Evolutionary conservation across 805 yeast species (phyloP).

Genomic region (Kuraishia ogatae): DNA sequence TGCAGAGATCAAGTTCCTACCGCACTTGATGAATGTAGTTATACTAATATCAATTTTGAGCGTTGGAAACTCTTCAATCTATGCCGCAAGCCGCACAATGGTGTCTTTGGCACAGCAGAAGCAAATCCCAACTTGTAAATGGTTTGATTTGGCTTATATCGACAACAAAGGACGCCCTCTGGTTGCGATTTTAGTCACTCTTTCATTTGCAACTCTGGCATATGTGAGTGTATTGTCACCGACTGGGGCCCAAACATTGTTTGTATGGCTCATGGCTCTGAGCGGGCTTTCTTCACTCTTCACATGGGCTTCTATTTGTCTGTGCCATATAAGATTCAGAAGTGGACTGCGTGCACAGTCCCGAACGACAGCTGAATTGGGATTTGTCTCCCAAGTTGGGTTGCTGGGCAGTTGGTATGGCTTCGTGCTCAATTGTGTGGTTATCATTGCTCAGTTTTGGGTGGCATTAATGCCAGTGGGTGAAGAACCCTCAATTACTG

Average conservation of each 20-base stretch:
- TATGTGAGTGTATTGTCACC: conserved; percentile 15
- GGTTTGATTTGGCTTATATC: conserved; percentile 29
- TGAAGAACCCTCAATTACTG: conserved; percentile 20
- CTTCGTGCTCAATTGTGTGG: conserved; percentile 22
- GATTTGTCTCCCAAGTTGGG: conserved; percentile 34
- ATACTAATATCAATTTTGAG: conserved; percentile 31
- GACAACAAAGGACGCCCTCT: conserved; percentile 44
- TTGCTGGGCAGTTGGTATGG: conserved; percentile 32
- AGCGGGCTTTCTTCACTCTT: conserved; percentile 40
- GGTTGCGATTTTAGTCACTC: conserved; percentile 31
- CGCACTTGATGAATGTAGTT: conserved; percentile 31
- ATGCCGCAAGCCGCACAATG: conserved; percentile 45
- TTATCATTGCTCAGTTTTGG: conserved; percentile 39
- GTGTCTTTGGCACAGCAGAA: conserved; percentile 37
- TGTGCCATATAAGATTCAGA: conserved; percentile 37
- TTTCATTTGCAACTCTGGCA: conserved; percentile 31
- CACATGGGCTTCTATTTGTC: conserved; percentile 40
- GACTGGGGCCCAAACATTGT: conserved; percentile 21
- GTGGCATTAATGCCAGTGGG: conserved; percentile 34
- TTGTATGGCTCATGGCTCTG: conserved; percentile 39
- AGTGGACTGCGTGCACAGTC: conserved; percentile 33
- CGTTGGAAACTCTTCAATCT: conserved; percentile 48
- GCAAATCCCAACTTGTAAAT: conserved; percentile 28
- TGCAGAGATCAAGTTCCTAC: conserved; percentile 26
- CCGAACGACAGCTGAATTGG: conserved; percentile 29